Conservation (phyloP, 2,329 filamentous ascomycete genomes). For the Fusarium tuaranense region DNA sequence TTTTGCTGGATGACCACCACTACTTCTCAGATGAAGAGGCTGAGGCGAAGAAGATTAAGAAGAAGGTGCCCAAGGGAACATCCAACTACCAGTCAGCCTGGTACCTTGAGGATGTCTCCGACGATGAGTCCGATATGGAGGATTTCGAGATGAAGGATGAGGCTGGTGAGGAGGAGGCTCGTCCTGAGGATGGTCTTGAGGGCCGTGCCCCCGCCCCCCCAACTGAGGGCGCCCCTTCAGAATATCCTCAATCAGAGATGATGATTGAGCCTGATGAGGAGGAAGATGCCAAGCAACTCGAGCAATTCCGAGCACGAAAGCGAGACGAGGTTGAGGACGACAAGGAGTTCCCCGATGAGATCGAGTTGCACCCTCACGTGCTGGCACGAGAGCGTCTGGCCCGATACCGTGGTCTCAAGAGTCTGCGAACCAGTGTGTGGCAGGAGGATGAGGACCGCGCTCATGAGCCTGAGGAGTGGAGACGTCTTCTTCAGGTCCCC, state of each 20-base stretch:
- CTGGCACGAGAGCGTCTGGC: slow-evolving; percentile 86
- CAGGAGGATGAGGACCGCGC: slow-evolving; percentile 87
- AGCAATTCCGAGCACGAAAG: slow-evolving; percentile 82
- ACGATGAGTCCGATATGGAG: slow-evolving; percentile 86
- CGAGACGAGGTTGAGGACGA: slow-evolving; percentile 88
- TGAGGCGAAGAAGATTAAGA: slow-evolving; percentile 65
- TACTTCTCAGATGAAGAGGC: slow-evolving; percentile 90
- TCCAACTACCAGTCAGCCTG: slow-evolving; percentile 95
- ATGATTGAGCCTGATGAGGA: slow-evolving; percentile 90
- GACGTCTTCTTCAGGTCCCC: slow-evolving; percentile 84
- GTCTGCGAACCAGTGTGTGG: slow-evolving; percentile 87
- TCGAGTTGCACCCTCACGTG: slow-evolving; percentile 91
- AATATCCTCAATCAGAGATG: slow-evolving; percentile 94
- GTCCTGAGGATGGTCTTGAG: slow-evolving; percentile 87
- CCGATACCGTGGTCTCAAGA: slow-evolving; percentile 92
- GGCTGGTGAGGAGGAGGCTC: slow-evolving; percentile 65
- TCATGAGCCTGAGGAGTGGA: slow-evolving; percentile 91
- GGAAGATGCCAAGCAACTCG: slow-evolving; percentile 79
- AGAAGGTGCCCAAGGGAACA: slow-evolving; percentile 87
- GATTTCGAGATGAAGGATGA: slow-evolving; percentile 71
- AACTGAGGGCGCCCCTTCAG: slow-evolving; percentile 84
- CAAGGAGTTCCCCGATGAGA: slow-evolving; percentile 95
- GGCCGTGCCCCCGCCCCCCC: slow-evolving; percentile 73
- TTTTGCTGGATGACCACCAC: slow-evolving; percentile 94
- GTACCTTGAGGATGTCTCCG: slow-evolving; percentile 86